Evolutionary conservation across 345 rosid species (phyloP), one percentile per base, ranked within the genome.

Genomic region (Hibiscus tridactylites): DNA sequence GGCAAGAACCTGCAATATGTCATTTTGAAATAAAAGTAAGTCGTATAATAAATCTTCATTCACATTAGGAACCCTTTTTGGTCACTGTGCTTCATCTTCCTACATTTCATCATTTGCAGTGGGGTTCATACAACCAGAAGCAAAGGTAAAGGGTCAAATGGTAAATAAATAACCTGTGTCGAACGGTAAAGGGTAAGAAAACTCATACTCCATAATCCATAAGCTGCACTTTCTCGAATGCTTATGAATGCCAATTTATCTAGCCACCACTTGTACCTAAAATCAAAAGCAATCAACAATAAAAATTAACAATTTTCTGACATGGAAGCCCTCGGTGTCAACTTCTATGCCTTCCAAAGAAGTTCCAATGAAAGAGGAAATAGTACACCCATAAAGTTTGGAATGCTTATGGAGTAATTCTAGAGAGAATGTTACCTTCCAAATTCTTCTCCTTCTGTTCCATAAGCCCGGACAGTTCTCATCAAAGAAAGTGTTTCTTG

Each of bases 401-500:
- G 69, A 64, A 73, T 52, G 16, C 58, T 39, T 58, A 33, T 31
- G 75, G 65, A 54, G 63, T 53, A 71, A 79, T 60, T 75, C 72
- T 74, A 42, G 65, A 26, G 56, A 67, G 70, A 59, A 59, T 68
- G 67, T 81, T 83, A 79, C 88, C 90, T 83, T 77, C 73, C 80
- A 73, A 78, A 46, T 83, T 87, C 90, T 71, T 72, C 77, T 35
- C 60, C 71, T 72, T 83, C 88, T 69, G 88, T 81, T 80, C 86
- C 85, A 77, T 78, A 80, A 66, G 66, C 76, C 63, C 76, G 77
- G 28, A 84, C 84, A 53, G 81, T 80, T 79, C 79, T 78, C 66
- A 87, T 81, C 81, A 75, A 63, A 44, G 80, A 81, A 44, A 87
- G 72, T 65, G 90, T 77, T 74, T 84, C 88, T 67, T 87, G 80